Evolutionary conservation across 768 basidiomycete species (phyloP).

Genomic region (Suillus plorans): DNA sequence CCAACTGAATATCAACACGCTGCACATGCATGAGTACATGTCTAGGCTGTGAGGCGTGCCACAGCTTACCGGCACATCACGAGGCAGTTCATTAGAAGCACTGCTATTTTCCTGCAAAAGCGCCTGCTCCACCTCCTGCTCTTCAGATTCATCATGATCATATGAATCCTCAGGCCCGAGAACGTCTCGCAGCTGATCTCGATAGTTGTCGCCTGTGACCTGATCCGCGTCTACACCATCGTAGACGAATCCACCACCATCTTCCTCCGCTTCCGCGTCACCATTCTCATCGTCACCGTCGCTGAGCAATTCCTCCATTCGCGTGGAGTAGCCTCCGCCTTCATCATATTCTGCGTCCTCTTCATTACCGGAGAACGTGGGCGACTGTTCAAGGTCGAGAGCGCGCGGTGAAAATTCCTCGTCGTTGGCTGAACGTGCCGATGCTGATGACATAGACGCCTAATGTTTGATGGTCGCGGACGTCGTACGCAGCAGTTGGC

Average conservation of each 20-base stretch:
- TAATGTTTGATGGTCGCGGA: background rate
- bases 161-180: constrained; percentile 63
- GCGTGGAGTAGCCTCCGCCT: constrained; percentile 61
- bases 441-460: background rate
- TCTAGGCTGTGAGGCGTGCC: constrained; percentile 17
- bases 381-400: constrained; percentile 9
- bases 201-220: constrained; percentile 52
- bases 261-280: constrained; percentile 43
- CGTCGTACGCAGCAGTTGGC: background rate
- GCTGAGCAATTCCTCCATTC: constrained; percentile 66
- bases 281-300: constrained; percentile 28
- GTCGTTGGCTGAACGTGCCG: background rate
- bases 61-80: constrained; percentile 34
- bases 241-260: constrained; percentile 71
- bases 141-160: constrained; percentile 48
- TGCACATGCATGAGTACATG: constrained; percentile 28
- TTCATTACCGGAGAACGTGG: constrained; percentile 18
- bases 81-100: constrained; percentile 24
- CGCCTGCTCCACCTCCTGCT: constrained; percentile 46
- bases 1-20: constrained; percentile 36
- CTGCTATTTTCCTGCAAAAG: constrained; percentile 41
- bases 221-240: constrained; percentile 61
- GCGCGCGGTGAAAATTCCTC: background rate
- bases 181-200: constrained; percentile 68
- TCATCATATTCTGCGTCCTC: constrained; percentile 39